phyloP scores from a whole-genome alignment of 2,329 filamentous ascomycete genomes.

The Monosporascus ibericus region DNA sequence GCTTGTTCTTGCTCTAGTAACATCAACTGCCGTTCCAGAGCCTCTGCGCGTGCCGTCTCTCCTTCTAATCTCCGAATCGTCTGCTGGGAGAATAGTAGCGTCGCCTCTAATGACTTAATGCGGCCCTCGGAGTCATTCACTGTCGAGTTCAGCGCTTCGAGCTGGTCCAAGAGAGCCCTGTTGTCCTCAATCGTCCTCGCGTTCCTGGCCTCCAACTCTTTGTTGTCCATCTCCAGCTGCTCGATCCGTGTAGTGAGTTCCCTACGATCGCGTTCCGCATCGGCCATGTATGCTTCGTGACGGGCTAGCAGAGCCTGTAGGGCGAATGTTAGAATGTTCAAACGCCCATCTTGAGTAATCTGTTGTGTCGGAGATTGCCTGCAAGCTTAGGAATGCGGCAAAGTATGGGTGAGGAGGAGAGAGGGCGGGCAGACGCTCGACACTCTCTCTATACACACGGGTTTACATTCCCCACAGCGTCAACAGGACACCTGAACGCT shows the following conservation, averaged over 20 bases:
- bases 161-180: conserved; percentile 69
- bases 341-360: conserved; percentile 13
- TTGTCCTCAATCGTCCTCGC: conserved; percentile 78
- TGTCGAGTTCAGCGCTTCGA: conserved; percentile 77
- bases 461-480: neutral
- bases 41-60: conserved; percentile 67
- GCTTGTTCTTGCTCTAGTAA: conserved; percentile 78
- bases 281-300: conserved; percentile 90
- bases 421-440: neutral
- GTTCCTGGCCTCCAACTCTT: conserved; percentile 69
- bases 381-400: conserved; percentile 16
- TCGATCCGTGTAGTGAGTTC: conserved; percentile 69
- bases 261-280: conserved; percentile 78
- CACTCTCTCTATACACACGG: neutral
- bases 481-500: neutral
- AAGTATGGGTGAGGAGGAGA: neutral
- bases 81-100: conserved; percentile 70
- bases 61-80: conserved; percentile 69
- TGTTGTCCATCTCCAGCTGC: conserved; percentile 68
- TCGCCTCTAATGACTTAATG: conserved; percentile 69
- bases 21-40: conserved; percentile 74
- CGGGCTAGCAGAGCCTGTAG: conserved; percentile 82
- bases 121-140: conserved; percentile 74
- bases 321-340: conserved; percentile 62
- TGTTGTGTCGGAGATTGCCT: neutral